Evolutionary conservation across 805 yeast genomes (phyloP).

Genomic region (Priceomyces fermenticarens): DNA sequence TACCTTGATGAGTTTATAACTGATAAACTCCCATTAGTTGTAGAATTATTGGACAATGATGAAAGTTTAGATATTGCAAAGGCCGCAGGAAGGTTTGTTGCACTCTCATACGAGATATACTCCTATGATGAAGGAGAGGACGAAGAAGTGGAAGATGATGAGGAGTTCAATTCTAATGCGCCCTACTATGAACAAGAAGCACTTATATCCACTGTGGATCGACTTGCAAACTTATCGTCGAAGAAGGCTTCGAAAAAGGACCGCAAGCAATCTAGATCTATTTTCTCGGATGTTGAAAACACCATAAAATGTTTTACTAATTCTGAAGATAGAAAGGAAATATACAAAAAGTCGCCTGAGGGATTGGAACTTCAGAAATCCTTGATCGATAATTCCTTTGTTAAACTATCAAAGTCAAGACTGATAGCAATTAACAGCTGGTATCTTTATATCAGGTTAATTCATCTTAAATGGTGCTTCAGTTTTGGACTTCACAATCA

Average conservation of each 20-base stretch:
- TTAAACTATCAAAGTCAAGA: conserved; percentile 44
- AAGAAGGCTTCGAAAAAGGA: conserved; percentile 62
- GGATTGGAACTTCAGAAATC: conserved; percentile 32
- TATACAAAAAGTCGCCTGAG: conserved; percentile 31
- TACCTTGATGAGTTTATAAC: conserved; percentile 38
- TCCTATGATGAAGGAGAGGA: conserved; percentile 41
- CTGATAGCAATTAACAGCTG: conserved; percentile 48
- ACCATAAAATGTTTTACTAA: conserved; percentile 44
- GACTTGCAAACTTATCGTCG: conserved; percentile 49
- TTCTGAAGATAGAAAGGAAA: conserved; percentile 30
- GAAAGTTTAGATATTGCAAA: conserved; percentile 45
- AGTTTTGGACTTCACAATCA: conserved; percentile 52
- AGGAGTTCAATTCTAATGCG: conserved; percentile 41
- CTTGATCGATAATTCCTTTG: conserved; percentile 32
- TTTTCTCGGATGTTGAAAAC: conserved; percentile 54
- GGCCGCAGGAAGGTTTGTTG: conserved; percentile 56
- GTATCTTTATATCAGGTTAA: conserved; percentile 47
- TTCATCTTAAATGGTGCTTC: conserved; percentile 49
- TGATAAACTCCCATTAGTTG: conserved; percentile 37
- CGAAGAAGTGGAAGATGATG: conserved; percentile 33
- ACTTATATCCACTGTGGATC: conserved; percentile 36
- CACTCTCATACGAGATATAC: conserved; percentile 53
- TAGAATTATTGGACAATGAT: conserved; percentile 41
- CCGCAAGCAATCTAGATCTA: conserved; percentile 55
- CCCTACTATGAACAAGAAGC: conserved; percentile 57